Evolutionary conservation across 108 stramenopile species (phyloP).

Genomic region (Aurantiochytrium sp.): DNA sequence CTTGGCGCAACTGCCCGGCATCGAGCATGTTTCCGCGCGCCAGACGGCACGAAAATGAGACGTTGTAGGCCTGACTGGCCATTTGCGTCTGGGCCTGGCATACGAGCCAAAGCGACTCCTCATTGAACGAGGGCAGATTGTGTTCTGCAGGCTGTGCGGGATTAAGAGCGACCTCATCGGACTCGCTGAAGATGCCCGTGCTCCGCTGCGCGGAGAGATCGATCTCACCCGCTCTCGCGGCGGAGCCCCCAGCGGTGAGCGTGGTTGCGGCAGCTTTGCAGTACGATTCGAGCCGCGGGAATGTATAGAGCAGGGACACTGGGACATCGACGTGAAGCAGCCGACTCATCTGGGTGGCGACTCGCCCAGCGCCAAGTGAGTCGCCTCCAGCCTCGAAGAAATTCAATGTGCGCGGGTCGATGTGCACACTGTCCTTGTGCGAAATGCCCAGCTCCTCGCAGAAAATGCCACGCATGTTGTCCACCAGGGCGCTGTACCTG

Average conservation of each 20-base stretch:
- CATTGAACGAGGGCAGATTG: background rate
- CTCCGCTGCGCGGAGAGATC: background rate
- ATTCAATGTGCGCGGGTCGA: background rate
- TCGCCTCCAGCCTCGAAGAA: conserved; percentile 24
- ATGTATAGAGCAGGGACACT: background rate
- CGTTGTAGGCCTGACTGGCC: conserved; percentile 9
- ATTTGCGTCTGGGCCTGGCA: background rate
- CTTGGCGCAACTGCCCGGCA: background rate
- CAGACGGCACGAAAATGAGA: background rate
- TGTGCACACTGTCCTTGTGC: background rate
- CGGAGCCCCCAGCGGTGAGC: background rate
- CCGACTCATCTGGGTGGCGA: conserved; percentile 7
- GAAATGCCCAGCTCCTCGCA: background rate
- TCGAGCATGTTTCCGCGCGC: background rate
- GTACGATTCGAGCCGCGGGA: background rate
- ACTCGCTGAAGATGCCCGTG: background rate
- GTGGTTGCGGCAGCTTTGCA: background rate
- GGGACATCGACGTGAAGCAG: background rate
- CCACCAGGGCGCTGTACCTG: background rate
- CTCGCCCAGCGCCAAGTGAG: background rate
- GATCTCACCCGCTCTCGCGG: background rate
- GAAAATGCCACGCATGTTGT: background rate
- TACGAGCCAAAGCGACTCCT: conserved; percentile 18
- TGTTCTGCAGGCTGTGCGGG: background rate
- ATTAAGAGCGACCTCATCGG: background rate